Conservation (phyloP, 2,329 filamentous ascomycete species). For the Talaromyces sp. region DNA sequence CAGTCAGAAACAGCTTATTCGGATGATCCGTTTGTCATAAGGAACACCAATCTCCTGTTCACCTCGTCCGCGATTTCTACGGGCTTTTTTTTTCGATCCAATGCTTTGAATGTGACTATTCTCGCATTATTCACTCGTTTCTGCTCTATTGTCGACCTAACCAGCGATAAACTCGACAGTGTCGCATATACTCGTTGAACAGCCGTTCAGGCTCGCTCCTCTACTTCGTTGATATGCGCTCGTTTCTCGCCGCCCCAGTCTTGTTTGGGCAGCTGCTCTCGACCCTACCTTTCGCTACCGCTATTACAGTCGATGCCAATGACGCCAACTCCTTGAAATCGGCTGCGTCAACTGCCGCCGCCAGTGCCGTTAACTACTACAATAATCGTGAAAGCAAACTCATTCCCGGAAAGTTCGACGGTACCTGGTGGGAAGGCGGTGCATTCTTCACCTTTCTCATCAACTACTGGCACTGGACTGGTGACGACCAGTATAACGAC, state of each 20-base stretch:
- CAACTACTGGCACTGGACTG: slow-evolving; percentile 80
- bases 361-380: slow-evolving; percentile 41
- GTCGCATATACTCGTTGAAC: not conserved
- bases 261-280: slow-evolving; percentile 10
- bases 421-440: slow-evolving; percentile 65
- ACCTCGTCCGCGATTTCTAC: not conserved
- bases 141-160: not conserved
- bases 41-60: not conserved
- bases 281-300: slow-evolving; percentile 2
- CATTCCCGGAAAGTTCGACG: slow-evolving; percentile 45
- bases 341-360: slow-evolving; percentile 35
- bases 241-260: not conserved
- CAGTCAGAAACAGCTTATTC: not conserved
- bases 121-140: not conserved
- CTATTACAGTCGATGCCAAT: slow-evolving; percentile 22
- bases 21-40: not conserved
- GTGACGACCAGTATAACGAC: slow-evolving; percentile 67
- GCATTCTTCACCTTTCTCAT: slow-evolving; percentile 65
- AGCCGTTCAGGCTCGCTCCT: not conserved
- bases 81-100: not conserved
- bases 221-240: slow-evolving; percentile 11
- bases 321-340: slow-evolving; percentile 33
- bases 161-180: not conserved
- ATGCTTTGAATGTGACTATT: not conserved
- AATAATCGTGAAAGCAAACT: slow-evolving; percentile 36